phyloP scores from a whole-genome alignment of 2,329 filamentous ascomycete species.

The Aspergillus calidoustus region DNA sequence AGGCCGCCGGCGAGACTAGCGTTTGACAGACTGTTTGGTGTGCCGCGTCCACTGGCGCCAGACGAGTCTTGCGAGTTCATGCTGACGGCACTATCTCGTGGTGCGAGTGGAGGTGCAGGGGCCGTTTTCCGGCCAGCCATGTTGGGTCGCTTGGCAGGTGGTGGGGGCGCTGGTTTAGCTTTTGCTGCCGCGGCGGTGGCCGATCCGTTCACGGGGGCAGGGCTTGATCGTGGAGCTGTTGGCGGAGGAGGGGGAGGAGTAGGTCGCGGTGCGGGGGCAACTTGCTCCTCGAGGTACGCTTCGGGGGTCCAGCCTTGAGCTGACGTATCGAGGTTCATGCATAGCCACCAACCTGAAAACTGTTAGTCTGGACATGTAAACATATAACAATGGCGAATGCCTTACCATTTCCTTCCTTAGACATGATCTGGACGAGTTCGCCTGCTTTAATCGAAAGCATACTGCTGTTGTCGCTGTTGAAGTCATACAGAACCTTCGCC shows the following conservation, averaged over 20 bases:
- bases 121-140: slow-evolving; percentile 71
- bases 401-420: slow-evolving; percentile 94
- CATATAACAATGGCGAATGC: slow-evolving; percentile 12
- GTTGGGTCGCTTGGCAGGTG: slow-evolving; percentile 77
- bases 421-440: slow-evolving; percentile 84
- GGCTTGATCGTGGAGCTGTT: slow-evolving; percentile 54
- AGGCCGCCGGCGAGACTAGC: slow-evolving; percentile 73
- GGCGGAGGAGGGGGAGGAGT: slow-evolving; percentile 58
- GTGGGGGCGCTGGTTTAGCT: slow-evolving; percentile 73
- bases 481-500: slow-evolving; percentile 92
- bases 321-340: slow-evolving; percentile 68
- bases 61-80: slow-evolving; percentile 56
- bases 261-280: slow-evolving; percentile 62
- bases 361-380: not conserved
- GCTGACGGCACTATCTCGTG: slow-evolving; percentile 67
- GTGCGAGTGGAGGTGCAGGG: slow-evolving; percentile 66
- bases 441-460: slow-evolving; percentile 81
- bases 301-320: slow-evolving; percentile 94
- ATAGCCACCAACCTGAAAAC: slow-evolving; percentile 90
- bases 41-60: slow-evolving; percentile 69
- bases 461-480: slow-evolving; percentile 79
- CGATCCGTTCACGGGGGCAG: slow-evolving; percentile 64
- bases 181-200: slow-evolving; percentile 51
- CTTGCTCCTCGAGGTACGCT: slow-evolving; percentile 83
- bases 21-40: slow-evolving; percentile 62